phyloP scores from a whole-genome alignment of 108 stramenopile genomes.

The Skeletonema marinoi region DNA sequence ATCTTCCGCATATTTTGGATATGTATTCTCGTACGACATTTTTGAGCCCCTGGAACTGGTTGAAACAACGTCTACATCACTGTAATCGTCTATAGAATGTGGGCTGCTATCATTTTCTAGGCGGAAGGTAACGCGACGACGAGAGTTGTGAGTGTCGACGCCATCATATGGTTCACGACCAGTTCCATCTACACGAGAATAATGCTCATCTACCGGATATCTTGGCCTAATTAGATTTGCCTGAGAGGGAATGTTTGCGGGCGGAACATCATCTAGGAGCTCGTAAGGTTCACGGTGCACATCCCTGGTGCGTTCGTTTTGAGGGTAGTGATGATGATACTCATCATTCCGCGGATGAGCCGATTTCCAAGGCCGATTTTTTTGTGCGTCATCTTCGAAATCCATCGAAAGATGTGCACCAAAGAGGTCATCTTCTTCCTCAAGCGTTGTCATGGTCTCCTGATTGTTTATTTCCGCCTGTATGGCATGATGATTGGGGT shows the following conservation, averaged over 20 bases:
- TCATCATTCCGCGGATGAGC: neutral
- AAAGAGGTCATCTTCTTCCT: constrained; percentile 33
- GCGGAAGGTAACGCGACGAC: neutral
- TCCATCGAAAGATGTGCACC: constrained; percentile 26
- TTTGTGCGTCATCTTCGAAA: constrained; percentile 4
- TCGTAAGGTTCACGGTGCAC: constrained; percentile 11
- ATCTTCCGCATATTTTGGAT: neutral
- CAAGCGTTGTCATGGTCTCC: constrained; percentile 22
- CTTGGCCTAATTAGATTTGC: neutral
- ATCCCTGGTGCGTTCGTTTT: neutral
- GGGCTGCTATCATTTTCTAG: neutral
- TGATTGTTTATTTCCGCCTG: neutral
- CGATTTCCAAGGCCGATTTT: constrained; percentile 1
- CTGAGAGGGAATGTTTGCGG: constrained; percentile 6
- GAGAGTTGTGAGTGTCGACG: neutral
- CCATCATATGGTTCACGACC: no score
- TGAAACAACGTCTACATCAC: neutral
- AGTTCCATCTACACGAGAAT: no score
- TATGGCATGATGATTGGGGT: no score
- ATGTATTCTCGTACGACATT: neutral
- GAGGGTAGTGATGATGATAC: neutral
- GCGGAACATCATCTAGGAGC: constrained; percentile 27
- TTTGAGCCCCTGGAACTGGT: neutral
- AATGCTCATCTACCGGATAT: constrained; percentile 37
- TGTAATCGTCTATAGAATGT: neutral